Base-by-base conservation (phyloP, 805 yeast species). In the Komagataella kurtzmanii region DNA sequence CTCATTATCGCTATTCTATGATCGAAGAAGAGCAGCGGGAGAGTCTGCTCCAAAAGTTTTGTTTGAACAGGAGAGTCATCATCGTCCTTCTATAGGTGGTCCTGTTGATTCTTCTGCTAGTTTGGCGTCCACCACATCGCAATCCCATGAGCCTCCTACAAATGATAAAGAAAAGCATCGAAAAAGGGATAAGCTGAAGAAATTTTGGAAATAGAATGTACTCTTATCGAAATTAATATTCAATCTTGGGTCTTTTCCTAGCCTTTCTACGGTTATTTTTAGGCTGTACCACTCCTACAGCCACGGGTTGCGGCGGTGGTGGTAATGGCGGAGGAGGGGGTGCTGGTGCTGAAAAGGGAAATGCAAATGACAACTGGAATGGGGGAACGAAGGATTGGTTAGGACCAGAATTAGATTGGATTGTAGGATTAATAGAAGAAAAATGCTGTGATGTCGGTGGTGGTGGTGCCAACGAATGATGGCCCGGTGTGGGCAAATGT, bases 1-100 rank as follows among this genome's bases (percentile, higher is more conserved):
- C 6, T 68, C 68, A n/a, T 63, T 81, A 53, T 67, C 71, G 24
- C 65, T 80, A 49, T 61, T 60, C 23, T 63, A 69, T 48, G 77
- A 73, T 57, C 52, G 54, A 49, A 58, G 56, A 30, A 10, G 40
- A 8, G 40, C 40, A 30, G 40, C 40, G 3, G 40, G 40, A 30
- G 40, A 30, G 40, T 30, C 40, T 30, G 73, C 76, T 3, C 84
- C 84, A 3, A 59, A 59, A 7, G 66, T 66, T 54, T 62, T 79
- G 49, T 64, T 69, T 54, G 75, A 73, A 49, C 21, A 24, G 23
- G 51, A 49, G 24, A 48, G 5, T 8, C 40, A 30, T 10, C 40
- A 30, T 8, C 40, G 40, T 2, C 40, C 40, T 14, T 30, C 40
- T 2, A 3, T 30, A 14, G 40, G 40, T 4, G 40, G 40, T 30